Base-by-base conservation (phyloP, 306 rosid genomes). In the Dalbergia cultrata region DNA sequence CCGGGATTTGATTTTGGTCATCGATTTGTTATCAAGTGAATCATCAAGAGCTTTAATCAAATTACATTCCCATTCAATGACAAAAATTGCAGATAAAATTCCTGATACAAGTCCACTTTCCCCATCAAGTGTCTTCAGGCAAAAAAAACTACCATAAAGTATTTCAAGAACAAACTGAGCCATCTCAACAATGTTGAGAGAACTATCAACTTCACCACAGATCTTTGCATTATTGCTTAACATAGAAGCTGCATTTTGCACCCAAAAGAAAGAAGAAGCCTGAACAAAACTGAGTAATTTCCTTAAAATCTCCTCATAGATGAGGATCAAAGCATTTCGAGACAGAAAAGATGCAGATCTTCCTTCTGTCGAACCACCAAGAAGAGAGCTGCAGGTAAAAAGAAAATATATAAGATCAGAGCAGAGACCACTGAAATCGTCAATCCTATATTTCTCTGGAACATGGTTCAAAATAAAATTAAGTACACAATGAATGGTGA, bases 11-110 rank as follows among this genome's bases (percentile, higher is more conserved):
- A 56, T 81, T 85, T 77, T 78, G 65, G 79, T 77, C 73, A 52
- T 79, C 58, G 78, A 85, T 76, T 82, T 81, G 37, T 80, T 89
- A 85, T 86, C 89, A 81, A 76, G 59, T 77, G 81, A 82, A 81
- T 77, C 85, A 43, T 57, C 87, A 76, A 75, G 73, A 71, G 80
- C 82, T 56, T 81, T 83, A 59, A 79, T 78, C 79, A 85, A 67
- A 77, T 81, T 70, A 87, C 83, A 93, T 75, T 95, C 94, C 99
- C 98, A 91, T 18, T 84, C 88, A 74, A 90, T 90, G 71, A 93
- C 65, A 82, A 89, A 86, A 82, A 93, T 75, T 31, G 93, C 88
- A 80, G 96, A 92, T 79, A 90, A 85, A 87, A 95, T 89, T 76
- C 84, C 79, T 21, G 97, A 80, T 76, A 89, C 88, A 76, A 87